phyloP scores from a whole-genome alignment of 257 asterid species.

The Petunia secreta region DNA sequence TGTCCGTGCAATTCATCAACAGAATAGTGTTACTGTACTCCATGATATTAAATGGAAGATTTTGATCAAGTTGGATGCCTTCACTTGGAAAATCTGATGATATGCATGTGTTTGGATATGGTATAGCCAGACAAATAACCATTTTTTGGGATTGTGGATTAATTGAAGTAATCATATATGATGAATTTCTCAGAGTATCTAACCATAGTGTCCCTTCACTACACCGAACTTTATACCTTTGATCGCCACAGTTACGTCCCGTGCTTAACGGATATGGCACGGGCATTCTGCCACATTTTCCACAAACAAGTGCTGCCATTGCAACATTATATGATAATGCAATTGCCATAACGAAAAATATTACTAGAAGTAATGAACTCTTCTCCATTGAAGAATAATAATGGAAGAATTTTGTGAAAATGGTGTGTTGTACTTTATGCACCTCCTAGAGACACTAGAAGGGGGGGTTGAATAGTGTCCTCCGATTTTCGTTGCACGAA shows the following conservation, averaged over 20 bases:
- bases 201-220: slow-evolving; percentile 32
- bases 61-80: slow-evolving; percentile 51
- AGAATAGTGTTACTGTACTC: slow-evolving; percentile 51
- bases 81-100: slow-evolving; percentile 43
- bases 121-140: slow-evolving; percentile 42
- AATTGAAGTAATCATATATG: slow-evolving; percentile 33
- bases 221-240: slow-evolving; percentile 49
- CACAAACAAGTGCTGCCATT: slow-evolving; percentile 33
- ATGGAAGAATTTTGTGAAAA: slow-evolving; percentile 18
- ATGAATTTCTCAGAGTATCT: slow-evolving; percentile 26
- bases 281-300: slow-evolving; percentile 51
- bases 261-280: slow-evolving; percentile 66
- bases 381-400: slow-evolving; percentile 24
- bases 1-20: slow-evolving; percentile 55
- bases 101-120: slow-evolving; percentile 41
- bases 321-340: neutral
- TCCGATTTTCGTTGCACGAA: too few relatives aligned
- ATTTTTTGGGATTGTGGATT: slow-evolving; percentile 39
- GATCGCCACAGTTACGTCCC: slow-evolving; percentile 56
- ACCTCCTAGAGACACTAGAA: too few relatives aligned
- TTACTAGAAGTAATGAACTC: neutral
- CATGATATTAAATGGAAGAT: slow-evolving; percentile 54
- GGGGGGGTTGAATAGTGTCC: too few relatives aligned
- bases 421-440: too few relatives aligned
- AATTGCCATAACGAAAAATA: neutral